Evolutionary conservation across 805 yeast genomes (phyloP).

Genomic region (Clavispora phyllophila): DNA sequence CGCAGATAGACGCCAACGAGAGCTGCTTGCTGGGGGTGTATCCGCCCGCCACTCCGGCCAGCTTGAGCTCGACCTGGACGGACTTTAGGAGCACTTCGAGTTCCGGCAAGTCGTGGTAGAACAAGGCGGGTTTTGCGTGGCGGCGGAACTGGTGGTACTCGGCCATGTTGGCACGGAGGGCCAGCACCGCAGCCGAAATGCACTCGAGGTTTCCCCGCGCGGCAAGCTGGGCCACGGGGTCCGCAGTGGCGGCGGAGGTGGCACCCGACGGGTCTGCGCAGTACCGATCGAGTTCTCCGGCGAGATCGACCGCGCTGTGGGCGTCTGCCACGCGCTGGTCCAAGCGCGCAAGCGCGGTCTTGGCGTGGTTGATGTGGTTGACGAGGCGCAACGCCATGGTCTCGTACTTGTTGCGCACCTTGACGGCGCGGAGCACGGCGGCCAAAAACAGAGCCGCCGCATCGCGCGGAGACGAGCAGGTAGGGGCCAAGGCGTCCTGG

Average conservation of each 20-base stretch:
- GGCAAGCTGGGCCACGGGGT: background rate
- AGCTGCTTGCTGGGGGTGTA: conserved; percentile 13
- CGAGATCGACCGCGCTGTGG: background rate
- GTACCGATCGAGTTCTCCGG: background rate
- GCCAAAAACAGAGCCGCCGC: conserved; percentile 4
- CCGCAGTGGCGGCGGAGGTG: background rate
- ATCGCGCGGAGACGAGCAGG: background rate
- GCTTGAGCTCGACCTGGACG: conserved; percentile 4
- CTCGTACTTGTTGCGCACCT: conserved; percentile 26
- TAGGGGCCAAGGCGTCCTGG: background rate
- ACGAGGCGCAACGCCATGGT: conserved; percentile 25
- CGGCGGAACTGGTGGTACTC: conserved; percentile 3
- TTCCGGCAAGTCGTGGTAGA: conserved; percentile 13
- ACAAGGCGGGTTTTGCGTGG: conserved; percentile 5
- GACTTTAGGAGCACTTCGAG: conserved; percentile 7
- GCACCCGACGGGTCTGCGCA: conserved; percentile 1
- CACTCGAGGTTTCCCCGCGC: background rate
- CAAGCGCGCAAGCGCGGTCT: background rate
- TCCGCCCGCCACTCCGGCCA: conserved; percentile 7
- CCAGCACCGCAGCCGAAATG: background rate
- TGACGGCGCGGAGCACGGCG: conserved; percentile 10
- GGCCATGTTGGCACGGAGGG: background rate
- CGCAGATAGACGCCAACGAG: conserved; percentile 4
- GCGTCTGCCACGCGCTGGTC: background rate
- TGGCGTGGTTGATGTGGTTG: conserved; percentile 18